Evolutionary conservation across 176 grass and related monocot species (phyloP), one percentile per base, ranked within the genome.

Genomic region (Ensete ventricosum): DNA sequence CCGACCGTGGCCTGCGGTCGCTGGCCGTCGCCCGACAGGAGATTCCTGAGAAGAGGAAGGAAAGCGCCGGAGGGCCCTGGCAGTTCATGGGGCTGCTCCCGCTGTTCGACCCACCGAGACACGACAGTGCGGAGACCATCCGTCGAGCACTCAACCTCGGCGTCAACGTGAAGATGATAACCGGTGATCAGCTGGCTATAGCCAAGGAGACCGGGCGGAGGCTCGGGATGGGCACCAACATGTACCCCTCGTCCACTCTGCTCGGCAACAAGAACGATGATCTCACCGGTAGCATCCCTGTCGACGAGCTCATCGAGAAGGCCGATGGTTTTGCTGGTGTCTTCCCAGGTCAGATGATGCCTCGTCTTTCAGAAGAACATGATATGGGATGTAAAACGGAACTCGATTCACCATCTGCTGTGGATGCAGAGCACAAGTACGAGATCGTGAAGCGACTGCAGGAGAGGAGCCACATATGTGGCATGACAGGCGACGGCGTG

Each of bases 91-190:
- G 83, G 34, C 74, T 96, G 34, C 81, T 96, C 3, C 89, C 93
- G 64, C 87, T 96, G 0, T 90, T 92, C 7, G 89, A 92, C 63
- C 93, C 89, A 8, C 93, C 93, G 25, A 51, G 93, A 51, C 85
- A 88, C 48, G 93, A 96, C 76, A 96, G 93, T 23, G 81, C 81
- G 0, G 85, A 92, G 73, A 96, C 93, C 8, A 92, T 96, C 77
- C 69, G 64, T 0, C 84, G 66, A 0, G 93, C 93, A 51, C 93
- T 96, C 2, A 55, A 86, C 24, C 89, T 96, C 1, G 89, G 89
- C 68, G 87, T 96, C 9, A 96, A 96, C 78, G 93, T 96, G 4
- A 96, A 96, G 85, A 96, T 96, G 93, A 96, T 96, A 76, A 96
- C 89, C 0, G 89, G 89, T 1, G 89, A 96, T 71, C 93, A 96